phyloP scores from a whole-genome alignment of 306 rosid species.

The Acacia crassicarpa region DNA sequence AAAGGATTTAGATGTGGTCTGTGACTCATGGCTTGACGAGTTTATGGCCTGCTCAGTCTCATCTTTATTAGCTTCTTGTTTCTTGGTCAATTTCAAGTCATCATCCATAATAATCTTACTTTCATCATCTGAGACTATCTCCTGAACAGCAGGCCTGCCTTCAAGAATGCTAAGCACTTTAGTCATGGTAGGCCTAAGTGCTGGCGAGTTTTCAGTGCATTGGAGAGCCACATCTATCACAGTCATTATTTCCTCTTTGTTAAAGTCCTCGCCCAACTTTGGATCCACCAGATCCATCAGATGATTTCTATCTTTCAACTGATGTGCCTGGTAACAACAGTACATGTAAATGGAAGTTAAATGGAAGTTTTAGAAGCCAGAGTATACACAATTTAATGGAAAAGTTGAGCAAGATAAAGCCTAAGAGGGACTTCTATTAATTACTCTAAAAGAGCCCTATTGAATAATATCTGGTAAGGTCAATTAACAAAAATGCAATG shows the following conservation, averaged over 20 bases:
- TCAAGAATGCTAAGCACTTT: conserved; percentile 13
- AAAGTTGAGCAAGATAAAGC: no score
- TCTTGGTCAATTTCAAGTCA: conserved; percentile 18
- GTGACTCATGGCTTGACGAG: neutral
- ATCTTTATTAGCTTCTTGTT: neutral
- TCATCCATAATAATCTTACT: conserved; percentile 25
- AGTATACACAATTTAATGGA: neutral
- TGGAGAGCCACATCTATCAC: neutral
- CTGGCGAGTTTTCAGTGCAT: neutral
- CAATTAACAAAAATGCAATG: neutral
- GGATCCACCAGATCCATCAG: neutral
- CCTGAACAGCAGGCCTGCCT: conserved; percentile 29
- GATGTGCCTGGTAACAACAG: neutral
- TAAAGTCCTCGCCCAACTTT: neutral
- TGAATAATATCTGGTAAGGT: neutral
- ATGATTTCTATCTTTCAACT: neutral
- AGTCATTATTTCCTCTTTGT: neutral
- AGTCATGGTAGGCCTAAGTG: neutral
- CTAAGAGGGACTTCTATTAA: no score
- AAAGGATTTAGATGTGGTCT: conserved; percentile 19
- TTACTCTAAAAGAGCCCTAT: neutral
- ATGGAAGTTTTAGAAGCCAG: no score
- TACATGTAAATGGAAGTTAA: neutral
- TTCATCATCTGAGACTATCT: conserved; percentile 25
- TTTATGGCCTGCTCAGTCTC: neutral